Evolutionary conservation across 2,329 filamentous ascomycete genomes (phyloP).

Genomic region (Xylariaceae sp.): DNA sequence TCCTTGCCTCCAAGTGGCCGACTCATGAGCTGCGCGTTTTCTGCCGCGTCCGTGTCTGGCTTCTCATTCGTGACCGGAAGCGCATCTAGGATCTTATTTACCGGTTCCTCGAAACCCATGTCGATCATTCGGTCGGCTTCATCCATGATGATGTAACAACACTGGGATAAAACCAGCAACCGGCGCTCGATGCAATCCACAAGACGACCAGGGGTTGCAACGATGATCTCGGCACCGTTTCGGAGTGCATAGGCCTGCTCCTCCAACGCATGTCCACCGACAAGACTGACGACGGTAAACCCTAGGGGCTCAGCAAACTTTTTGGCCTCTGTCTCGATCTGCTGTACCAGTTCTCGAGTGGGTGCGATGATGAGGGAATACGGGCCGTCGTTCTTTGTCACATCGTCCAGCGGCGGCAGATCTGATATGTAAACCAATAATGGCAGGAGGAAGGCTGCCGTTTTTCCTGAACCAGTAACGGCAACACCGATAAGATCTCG

Average conservation of each 20-base stretch:
- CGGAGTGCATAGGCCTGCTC: conserved; percentile 87
- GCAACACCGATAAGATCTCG: conserved; percentile 97
- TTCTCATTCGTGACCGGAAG: conserved; percentile 91
- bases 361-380: conserved; percentile 97
- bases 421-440: conserved; percentile 92
- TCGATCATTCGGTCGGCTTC: conserved; percentile 99
- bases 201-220: conserved; percentile 94
- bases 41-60: conserved; percentile 86
- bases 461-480: conserved; percentile 97
- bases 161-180: conserved; percentile 87
- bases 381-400: conserved; percentile 87
- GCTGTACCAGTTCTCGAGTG: conserved; percentile 93
- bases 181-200: conserved; percentile 95
- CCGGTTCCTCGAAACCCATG: conserved; percentile 92
- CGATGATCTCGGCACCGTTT: conserved; percentile 93
- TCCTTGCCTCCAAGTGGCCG: conserved; percentile 68
- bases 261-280: conserved; percentile 94
- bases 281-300: conserved; percentile 92
- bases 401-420: conserved; percentile 75
- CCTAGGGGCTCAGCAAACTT: conserved; percentile 89
- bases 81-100: conserved; percentile 95
- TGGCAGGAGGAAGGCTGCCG: conserved; percentile 87
- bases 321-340: conserved; percentile 89
- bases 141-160: conserved; percentile 98
- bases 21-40: conserved; percentile 81